Evolutionary conservation across 768 basidiomycete species (phyloP), one percentile per base, ranked within the genome.

Genomic region (Termitomyces sp.): DNA sequence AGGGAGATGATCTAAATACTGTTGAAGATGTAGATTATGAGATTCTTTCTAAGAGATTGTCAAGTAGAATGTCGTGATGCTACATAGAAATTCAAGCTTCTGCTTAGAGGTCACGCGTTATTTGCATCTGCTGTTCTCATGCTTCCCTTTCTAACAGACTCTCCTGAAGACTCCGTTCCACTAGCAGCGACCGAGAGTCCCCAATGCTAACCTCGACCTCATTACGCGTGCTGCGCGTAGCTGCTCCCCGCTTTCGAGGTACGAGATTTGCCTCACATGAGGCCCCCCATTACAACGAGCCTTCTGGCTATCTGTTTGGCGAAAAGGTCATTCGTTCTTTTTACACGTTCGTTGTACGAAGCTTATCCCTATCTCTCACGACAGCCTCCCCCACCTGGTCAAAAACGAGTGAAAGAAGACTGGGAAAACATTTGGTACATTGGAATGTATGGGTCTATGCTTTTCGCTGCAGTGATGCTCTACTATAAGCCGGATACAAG

Each of bases 401-500:
- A 92, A 75, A 96, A 92, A 73, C 84, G 94, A 69, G 85, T 89
- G 71, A 90, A 89, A 72, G 92, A 96, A 72, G 84, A 88, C 24
- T 97, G 94, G 94, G 95, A 97, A 78, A 87, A 82, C 65, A 80
- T 92, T 44, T 97, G 93, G 90, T 92, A 92, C 69, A 72, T 87
- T 63, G 95, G 94, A 36, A 94, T 97, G 91, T 94, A 91, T 69
- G 95, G 95, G 38, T 79, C 86, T 13, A 89, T 97, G 85, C 85
- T 79, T 5, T 76, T 94, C 63, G 91, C 88, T 35, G 74, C 83
- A 11, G 84, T 95, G 36, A 77, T 92, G 71, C 75, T 94, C 28
- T 92, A 93, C 75, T 96, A 94, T 79, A 96, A 96, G 76, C 94
- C 94, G 3, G 92, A 96, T 71, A 94, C 92, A 18, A 94, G 90